Conservation (phyloP, 352 stramenopile species). For the Phytophthora fragariaefolia region DNA sequence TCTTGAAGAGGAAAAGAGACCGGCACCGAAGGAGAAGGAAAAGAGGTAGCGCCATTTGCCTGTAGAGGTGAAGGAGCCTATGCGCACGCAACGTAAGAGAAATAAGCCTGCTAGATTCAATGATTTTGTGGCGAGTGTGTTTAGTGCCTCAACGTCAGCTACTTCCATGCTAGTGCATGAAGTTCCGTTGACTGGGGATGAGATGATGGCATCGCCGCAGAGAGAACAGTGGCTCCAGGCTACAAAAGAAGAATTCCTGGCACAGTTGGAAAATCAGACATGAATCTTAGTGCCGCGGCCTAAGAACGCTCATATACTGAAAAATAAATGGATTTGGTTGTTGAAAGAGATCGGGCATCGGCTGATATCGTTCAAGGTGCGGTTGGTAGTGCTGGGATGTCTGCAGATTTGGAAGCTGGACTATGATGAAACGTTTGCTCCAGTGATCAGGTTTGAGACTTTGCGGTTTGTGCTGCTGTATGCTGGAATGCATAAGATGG, state of each 20-base stretch:
- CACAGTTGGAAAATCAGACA: conserved; percentile 11
- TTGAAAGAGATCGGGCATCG: conserved; percentile 14
- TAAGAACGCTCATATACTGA: conserved; percentile 2
- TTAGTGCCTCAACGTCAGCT: not conserved
- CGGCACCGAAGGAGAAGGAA: too few relatives aligned
- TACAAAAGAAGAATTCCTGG: conserved; percentile 10
- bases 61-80: too few relatives aligned
- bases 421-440: conserved; percentile 7
- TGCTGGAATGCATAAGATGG: not conserved
- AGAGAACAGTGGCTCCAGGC: conserved; percentile 5
- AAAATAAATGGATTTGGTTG: conserved; percentile 18
- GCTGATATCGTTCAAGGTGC: conserved; percentile 5
- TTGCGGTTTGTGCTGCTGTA: conserved; percentile 7
- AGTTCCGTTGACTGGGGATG: conserved; percentile 9
- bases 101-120: too few relatives aligned
- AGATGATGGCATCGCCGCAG: conserved; percentile 10
- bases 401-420: conserved; percentile 11
- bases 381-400: conserved; percentile 10
- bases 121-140: not conserved
- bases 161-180: not conserved
- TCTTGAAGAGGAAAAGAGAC: too few relatives aligned
- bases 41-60: too few relatives aligned
- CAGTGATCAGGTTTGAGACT: too few relatives aligned
- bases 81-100: too few relatives aligned
- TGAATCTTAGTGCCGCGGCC: conserved; percentile 5